Evolutionary conservation across 129 eudicot genomes (phyloP).

Genomic region (Dittrichia graveolens): DNA sequence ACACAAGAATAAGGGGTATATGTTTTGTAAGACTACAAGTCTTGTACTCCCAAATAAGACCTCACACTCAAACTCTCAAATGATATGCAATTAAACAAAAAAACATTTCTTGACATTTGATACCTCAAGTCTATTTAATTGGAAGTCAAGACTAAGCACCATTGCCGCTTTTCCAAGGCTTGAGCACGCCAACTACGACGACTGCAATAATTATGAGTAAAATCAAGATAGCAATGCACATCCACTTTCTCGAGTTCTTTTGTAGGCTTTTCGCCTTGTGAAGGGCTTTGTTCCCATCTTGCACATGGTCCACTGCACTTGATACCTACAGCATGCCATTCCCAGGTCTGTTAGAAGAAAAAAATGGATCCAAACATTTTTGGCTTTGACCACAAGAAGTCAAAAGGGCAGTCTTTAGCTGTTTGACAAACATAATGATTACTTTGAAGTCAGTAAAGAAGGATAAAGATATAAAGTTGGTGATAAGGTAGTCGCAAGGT

Average conservation of each 20-base stretch:
- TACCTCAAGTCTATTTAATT: neutral
- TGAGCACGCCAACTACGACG: slow-evolving; percentile 80
- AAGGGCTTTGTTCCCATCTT: slow-evolving; percentile 77
- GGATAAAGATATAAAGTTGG: slow-evolving; percentile 1
- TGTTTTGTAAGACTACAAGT: slow-evolving; percentile 17
- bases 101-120: slow-evolving; percentile 24
- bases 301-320: slow-evolving; percentile 92
- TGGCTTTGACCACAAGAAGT: slow-evolving; percentile 12
- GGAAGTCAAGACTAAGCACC: slow-evolving; percentile 48
- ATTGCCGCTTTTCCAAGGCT: slow-evolving; percentile 79
- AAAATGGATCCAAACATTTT: neutral
- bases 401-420: neutral
- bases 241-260: slow-evolving; percentile 86
- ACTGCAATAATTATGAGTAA: slow-evolving; percentile 67
- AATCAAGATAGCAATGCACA: slow-evolving; percentile 82
- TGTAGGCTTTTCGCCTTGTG: slow-evolving; percentile 78
- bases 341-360: neutral
- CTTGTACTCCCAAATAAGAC: slow-evolving; percentile 25
- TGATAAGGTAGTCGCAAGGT: neutral
- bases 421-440: neutral
- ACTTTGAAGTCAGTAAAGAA: neutral
- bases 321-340: slow-evolving; percentile 55
- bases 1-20: slow-evolving; percentile 36
- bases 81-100: slow-evolving; percentile 13
- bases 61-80: slow-evolving; percentile 29